Evolutionary conservation across 768 basidiomycete genomes (phyloP).

Genomic region (Lactarius tabidus): DNA sequence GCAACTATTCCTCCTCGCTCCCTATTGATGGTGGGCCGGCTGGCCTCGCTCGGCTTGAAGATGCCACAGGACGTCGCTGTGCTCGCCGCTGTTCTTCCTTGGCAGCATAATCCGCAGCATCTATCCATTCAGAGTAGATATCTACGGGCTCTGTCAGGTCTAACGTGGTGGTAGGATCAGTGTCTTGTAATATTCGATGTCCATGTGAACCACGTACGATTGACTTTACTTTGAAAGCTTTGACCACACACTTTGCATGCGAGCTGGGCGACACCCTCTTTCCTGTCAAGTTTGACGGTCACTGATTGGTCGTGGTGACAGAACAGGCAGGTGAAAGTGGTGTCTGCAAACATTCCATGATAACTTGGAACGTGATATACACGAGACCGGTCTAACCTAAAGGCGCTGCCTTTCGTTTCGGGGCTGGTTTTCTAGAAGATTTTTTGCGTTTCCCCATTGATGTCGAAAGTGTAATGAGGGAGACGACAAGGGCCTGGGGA

Average conservation of each 20-base stretch:
- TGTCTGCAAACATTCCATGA: conserved; percentile 45
- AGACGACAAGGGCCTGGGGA: neutral
- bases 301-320: conserved; percentile 90
- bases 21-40: conserved; percentile 35
- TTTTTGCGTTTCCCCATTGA: conserved; percentile 89
- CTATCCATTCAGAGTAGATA: conserved; percentile 90
- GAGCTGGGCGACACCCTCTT: conserved; percentile 77
- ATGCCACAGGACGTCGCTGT: conserved; percentile 48
- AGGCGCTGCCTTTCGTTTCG: conserved; percentile 61
- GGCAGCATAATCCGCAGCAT: conserved; percentile 81
- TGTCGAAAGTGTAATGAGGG: conserved; percentile 11
- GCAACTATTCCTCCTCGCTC: conserved; percentile 43
- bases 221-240: conserved; percentile 81
- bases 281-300: conserved; percentile 78
- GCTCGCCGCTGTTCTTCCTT: conserved; percentile 45
- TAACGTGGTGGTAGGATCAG: conserved; percentile 31
- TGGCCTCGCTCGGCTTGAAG: conserved; percentile 47
- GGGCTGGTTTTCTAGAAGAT: conserved; percentile 75
- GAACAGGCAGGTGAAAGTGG: conserved; percentile 81
- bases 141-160: conserved; percentile 86
- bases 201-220: conserved; percentile 49
- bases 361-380: conserved; percentile 5
- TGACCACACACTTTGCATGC: conserved; percentile 85
- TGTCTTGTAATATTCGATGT: conserved; percentile 22
- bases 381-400: conserved; percentile 48